Evolutionary conservation across 345 rosid genomes (phyloP), one percentile per base, ranked within the genome.

Genomic region (Salix exigua): DNA sequence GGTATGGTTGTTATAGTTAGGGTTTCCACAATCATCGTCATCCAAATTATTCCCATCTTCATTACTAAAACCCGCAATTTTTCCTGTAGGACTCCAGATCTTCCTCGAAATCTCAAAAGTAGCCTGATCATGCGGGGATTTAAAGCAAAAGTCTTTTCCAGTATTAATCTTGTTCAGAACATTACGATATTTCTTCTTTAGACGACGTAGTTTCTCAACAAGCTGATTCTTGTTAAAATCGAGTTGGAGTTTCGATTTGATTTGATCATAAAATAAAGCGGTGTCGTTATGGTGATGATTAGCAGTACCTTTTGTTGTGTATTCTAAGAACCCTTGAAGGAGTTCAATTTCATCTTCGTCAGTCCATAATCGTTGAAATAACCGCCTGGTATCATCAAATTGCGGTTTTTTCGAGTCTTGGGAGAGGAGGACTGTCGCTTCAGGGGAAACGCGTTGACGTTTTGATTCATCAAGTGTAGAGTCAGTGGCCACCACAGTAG

Each of bases 271-370:
- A 76, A 96, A 96, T 87, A 91, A 62, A 30, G 97, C 89, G 48
- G 99, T 96, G 55, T 96, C 99, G 10, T 89, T 88, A 65, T 93
- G 99, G 75, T 87, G 89, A 17, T 75, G 38, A 75, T 86, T 53
- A 87, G 89, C 68, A 10, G 48, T 23, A 16, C 71, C 71, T n/a
- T 44, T 37, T 25, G 83, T 61, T 55, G 91, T 80, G 88, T 93
- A 96, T 17, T 93, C 94, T 42, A 91, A 89, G 64, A 96, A 96
- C 12, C 99, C 99, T 79, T 90, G 97, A 21, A 96, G 88, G 51
- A 96, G 94, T 91, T 87, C 95, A 92, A 96, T 96, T 90, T 96
- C 99, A 87, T 96, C 99, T 70, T 93, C 99, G 53, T 96, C 99
- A 0, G 99, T 96, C 99, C 99, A 96, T 35, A 96, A 80, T 71